Evolutionary conservation across 2,329 filamentous ascomycete species (phyloP).

Genomic region (Herpotrichia juniperi): DNA sequence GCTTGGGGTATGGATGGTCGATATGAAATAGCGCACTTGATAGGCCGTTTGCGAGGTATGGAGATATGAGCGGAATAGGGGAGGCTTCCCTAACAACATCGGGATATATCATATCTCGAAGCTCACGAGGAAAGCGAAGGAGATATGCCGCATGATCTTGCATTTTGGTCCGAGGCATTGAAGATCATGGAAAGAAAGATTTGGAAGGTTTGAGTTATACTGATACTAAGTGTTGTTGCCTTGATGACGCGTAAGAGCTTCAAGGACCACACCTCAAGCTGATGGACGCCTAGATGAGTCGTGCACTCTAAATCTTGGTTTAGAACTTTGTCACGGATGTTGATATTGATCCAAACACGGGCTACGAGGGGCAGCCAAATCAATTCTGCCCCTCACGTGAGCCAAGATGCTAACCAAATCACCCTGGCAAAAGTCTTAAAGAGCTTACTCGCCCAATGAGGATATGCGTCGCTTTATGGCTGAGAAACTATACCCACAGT

Average conservation of each 20-base stretch:
- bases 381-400: too few species aligned
- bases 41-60: neutral
- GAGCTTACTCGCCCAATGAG: too few species aligned
- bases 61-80: conserved; percentile 7
- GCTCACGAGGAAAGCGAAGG: conserved; percentile 20
- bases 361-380: too few species aligned
- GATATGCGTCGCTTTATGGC: too few species aligned
- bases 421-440: too few species aligned
- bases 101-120: conserved; percentile 25
- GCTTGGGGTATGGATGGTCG: neutral
- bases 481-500: too few species aligned
- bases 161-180: neutral
- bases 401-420: too few species aligned
- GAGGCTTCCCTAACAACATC: conserved; percentile 6
- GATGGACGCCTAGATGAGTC: neutral
- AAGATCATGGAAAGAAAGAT: neutral
- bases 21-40: too few species aligned
- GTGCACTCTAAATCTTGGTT: neutral
- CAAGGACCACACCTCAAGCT: neutral
- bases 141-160: conserved; percentile 5
- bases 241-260: neutral
- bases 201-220: neutral
- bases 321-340: neutral
- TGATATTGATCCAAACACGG: too few species aligned
- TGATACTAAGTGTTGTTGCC: neutral